Conservation (phyloP, 495 filamentous ascomycete species). For the Neurospora pannonica region DNA sequence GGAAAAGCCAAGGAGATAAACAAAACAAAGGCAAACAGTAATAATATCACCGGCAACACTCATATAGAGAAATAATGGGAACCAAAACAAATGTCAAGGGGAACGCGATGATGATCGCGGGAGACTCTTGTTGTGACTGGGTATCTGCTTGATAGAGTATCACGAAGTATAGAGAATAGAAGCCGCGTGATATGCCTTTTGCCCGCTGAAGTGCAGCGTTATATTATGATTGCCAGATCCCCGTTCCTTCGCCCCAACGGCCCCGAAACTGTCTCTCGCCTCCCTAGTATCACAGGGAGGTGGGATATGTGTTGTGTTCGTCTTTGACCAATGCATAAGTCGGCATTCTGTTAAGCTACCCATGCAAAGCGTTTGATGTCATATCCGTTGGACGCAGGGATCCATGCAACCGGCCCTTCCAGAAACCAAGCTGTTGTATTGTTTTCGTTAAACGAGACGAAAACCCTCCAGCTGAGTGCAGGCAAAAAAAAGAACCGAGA, state of each 20-base stretch:
- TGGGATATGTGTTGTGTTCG: not conserved
- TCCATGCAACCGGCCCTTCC: conserved; percentile 25
- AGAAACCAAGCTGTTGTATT: conserved; percentile 18
- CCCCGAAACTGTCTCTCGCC: not conserved
- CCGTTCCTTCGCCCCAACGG: not conserved
- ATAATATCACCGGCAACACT: not conserved
- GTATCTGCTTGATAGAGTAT: not conserved
- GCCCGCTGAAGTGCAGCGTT: not conserved
- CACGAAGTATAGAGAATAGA: not conserved
- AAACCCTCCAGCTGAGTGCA: conserved; percentile 22
- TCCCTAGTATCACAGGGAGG: not conserved
- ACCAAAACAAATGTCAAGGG: not conserved
- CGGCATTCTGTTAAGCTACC: conserved; percentile 26
- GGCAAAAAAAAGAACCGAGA: conserved; percentile 20
- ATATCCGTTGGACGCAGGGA: conserved; percentile 15
- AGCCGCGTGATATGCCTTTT: not conserved
- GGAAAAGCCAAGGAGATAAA: not conserved
- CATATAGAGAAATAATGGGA: not conserved
- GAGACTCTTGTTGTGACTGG: not conserved
- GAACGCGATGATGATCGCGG: not conserved
- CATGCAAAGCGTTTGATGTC: conserved; percentile 19
- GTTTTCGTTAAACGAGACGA: conserved; percentile 14
- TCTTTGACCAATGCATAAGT: conserved; percentile 21
- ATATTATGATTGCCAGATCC: not conserved
- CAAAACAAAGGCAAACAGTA: not conserved